A percentile compares a stretch with the other conserved stretches of the same genome.
Evolutionary conservation across 2,329 filamentous ascomycete species (phyloP).

Genomic region (Davidsoniella eucalypti): DNA sequence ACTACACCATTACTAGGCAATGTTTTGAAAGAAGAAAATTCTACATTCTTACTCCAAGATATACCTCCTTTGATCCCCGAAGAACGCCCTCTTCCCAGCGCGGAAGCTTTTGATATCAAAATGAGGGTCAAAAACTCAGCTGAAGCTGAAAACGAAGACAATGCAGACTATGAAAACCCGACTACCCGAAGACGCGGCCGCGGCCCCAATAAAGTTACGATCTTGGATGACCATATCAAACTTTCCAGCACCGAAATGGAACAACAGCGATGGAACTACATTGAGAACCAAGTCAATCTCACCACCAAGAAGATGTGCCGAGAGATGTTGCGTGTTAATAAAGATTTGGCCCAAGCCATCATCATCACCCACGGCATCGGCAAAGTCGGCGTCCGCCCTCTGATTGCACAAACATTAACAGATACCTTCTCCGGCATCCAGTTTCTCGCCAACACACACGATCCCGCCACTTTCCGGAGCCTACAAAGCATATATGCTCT

Average conservation of each 20-base stretch:
- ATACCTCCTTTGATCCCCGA: conserved; percentile 23
- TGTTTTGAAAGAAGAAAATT: conserved; percentile 10
- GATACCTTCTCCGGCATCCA: conserved; percentile 27
- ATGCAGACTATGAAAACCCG: too few relatives aligned
- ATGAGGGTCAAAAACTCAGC: not conserved
- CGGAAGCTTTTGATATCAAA: conserved; percentile 19
- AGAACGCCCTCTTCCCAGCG: conserved; percentile 24
- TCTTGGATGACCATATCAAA: conserved; percentile 18
- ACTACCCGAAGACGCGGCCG: conserved; percentile 15
- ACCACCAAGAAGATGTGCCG: conserved; percentile 17
- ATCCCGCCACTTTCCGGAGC: not conserved
- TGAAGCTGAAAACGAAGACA: too few relatives aligned
- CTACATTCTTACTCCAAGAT: conserved; percentile 16
- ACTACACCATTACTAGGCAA: too few relatives aligned
- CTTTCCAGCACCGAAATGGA: conserved; percentile 18
- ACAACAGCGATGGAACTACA: conserved; percentile 25
- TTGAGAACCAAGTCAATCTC: conserved; percentile 35
- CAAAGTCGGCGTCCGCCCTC: conserved; percentile 16
- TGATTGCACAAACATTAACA: conserved; percentile 26
- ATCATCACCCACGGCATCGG: conserved; percentile 23
- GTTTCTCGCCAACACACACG: conserved; percentile 17
- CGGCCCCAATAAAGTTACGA: conserved; percentile 16
- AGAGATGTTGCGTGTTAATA: conserved; percentile 22
- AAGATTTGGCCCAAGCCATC: conserved; percentile 20
- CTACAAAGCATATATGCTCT: not conserved